These are phyloP conservation scores for Wallacemonas collosoma DNA, from an alignment of 208 protist species.

Conservation along the genomic window DNA sequence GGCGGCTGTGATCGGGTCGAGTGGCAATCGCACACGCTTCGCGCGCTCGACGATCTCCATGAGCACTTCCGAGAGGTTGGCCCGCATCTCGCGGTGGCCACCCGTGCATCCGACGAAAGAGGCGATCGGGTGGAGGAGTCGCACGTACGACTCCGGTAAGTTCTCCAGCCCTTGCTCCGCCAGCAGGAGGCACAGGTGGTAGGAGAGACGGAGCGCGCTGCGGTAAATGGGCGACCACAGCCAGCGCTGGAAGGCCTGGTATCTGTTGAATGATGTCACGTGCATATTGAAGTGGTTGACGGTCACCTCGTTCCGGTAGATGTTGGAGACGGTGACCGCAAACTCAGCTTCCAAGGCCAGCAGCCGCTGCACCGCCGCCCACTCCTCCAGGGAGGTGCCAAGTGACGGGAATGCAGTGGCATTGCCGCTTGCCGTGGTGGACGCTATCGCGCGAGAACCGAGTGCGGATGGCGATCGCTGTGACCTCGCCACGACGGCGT, in stretches of 20 bases:
- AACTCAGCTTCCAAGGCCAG: conserved; percentile 41
- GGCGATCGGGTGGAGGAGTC: conserved; percentile 62
- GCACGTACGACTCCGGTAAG: conserved; percentile 50
- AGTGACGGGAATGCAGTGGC: not conserved
- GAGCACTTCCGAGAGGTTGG: conserved; percentile 52
- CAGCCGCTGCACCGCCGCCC: conserved; percentile 25
- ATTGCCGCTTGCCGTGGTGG: not conserved
- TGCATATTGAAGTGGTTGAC: conserved; percentile 59
- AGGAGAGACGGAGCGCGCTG: conserved; percentile 58
- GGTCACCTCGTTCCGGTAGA: conserved; percentile 45
- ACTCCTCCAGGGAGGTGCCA: conserved; percentile 14
- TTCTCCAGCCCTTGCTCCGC: conserved; percentile 44
- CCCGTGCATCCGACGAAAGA: conserved; percentile 68
- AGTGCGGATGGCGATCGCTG: conserved; percentile 2
- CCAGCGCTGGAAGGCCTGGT: conserved; percentile 38
- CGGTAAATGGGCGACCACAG: conserved; percentile 74
- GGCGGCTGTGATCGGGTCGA: conserved; percentile 28
- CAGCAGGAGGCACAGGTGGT: conserved; percentile 71
- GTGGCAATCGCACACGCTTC: conserved; percentile 61
- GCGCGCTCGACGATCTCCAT: conserved; percentile 73
- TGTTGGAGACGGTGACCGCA: conserved; percentile 16
- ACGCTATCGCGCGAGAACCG: conserved; percentile 1
- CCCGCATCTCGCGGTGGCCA: conserved; percentile 74
- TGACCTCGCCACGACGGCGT: not conserved
- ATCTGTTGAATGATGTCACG: conserved; percentile 52